A percentile compares a stretch with the other conserved stretches of the same genome.
phyloP scores from a whole-genome alignment of 2,329 filamentous ascomycete species.

The Monilinia polystroma region DNA sequence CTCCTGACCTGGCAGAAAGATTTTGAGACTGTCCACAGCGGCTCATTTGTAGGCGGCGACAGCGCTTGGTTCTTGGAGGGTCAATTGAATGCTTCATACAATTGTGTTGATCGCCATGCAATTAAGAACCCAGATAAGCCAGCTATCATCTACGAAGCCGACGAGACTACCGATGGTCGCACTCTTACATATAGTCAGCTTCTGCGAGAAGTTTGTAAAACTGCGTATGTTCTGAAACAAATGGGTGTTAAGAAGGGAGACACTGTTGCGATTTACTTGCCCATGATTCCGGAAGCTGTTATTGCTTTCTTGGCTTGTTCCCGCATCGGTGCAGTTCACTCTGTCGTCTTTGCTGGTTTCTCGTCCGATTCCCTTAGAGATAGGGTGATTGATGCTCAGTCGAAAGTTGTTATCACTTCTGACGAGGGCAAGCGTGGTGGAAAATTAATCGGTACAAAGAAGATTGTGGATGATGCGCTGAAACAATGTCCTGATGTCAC shows the following conservation, averaged over 20 bases:
- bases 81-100: slow-evolving; percentile 91
- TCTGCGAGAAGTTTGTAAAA: slow-evolving; percentile 83
- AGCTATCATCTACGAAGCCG: slow-evolving; percentile 98
- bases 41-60: slow-evolving; percentile 76
- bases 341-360: slow-evolving; percentile 96
- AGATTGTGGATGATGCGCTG: slow-evolving; percentile 96
- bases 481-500: slow-evolving; percentile 91
- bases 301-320: slow-evolving; percentile 87
- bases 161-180: slow-evolving; percentile 83
- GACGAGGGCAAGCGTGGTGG: slow-evolving; percentile 98
- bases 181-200: slow-evolving; percentile 92
- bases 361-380: slow-evolving; percentile 94
- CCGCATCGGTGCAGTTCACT: slow-evolving; percentile 94
- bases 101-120: slow-evolving; percentile 96
- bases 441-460: slow-evolving; percentile 97
- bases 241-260: slow-evolving; percentile 98
- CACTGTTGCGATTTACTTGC: slow-evolving; percentile 93
- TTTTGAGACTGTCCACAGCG: slow-evolving; percentile 84
- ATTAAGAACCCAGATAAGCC: slow-evolving; percentile 88
- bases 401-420: slow-evolving; percentile 92
- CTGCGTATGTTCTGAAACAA: slow-evolving; percentile 84
- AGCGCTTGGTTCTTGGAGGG: slow-evolving; percentile 94
- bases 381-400: slow-evolving; percentile 85
- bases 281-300: slow-evolving; percentile 97
- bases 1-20: slow-evolving; percentile 87